Conservation (phyloP, 371 early-diverging fungal genomes). For the Circinella minor region DNA sequence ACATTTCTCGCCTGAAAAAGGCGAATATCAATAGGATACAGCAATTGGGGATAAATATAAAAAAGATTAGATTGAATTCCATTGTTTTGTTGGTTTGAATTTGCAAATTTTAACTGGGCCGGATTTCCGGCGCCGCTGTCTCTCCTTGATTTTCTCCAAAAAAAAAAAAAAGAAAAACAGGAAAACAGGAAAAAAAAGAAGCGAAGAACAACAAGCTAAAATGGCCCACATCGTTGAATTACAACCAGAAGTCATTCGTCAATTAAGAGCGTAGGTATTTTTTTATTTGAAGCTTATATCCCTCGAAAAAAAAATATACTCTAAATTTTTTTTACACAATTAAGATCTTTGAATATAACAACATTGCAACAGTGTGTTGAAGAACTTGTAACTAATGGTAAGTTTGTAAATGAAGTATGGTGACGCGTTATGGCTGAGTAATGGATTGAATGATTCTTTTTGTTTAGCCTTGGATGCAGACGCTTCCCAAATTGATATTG, state of each 20-base stretch:
- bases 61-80: too few species aligned
- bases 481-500: conserved; percentile 55
- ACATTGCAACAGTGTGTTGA: conserved; percentile 58
- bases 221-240: conserved; percentile 3
- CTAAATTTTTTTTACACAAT: too few species aligned
- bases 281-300: not conserved
- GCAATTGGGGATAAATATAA: too few species aligned
- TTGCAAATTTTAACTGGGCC: too few species aligned
- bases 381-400: conserved; percentile 70
- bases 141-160: not conserved
- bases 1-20: too few species aligned
- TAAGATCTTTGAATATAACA: conserved; percentile 52
- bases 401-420: not conserved
- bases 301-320: not conserved
- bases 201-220: not conserved
- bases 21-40: too few species aligned
- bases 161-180: too few species aligned
- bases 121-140: too few species aligned
- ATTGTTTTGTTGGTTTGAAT: too few species aligned
- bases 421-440: not conserved
- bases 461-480: conserved; percentile 63
- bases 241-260: conserved; percentile 23
- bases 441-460: not conserved
- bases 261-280: conserved; percentile 35
- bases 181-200: too few species aligned